These are phyloP conservation scores for Mariannaea elegans DNA, from an alignment of 2,329 filamentous ascomycete species.

Conservation along the genomic window DNA sequence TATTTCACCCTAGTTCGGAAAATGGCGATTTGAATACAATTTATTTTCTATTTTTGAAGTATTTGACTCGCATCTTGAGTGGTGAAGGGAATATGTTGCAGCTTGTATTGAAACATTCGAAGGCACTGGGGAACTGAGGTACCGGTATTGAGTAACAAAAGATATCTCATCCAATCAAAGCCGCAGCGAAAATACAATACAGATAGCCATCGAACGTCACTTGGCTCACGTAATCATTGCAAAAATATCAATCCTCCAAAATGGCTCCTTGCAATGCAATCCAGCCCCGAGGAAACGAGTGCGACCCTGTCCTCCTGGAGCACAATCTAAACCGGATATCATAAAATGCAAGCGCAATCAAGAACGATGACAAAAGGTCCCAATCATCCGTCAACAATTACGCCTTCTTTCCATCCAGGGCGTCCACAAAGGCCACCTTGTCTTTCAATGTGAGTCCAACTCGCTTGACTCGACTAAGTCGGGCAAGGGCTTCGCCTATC, in stretches of 20 bases:
- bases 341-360: neutral
- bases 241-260: conserved; percentile 19
- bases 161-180: no score
- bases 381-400: conserved; percentile 24
- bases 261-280: conserved; percentile 38
- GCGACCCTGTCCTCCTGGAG: neutral
- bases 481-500: conserved; percentile 85
- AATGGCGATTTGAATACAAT: conserved; percentile 40
- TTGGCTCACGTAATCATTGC: neutral
- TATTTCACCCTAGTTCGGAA: conserved; percentile 37
- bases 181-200: no score
- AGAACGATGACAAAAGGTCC: neutral
- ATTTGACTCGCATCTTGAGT: no score
- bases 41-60: neutral
- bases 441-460: conserved; percentile 85
- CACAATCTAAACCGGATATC: conserved; percentile 9
- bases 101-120: no score
- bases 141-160: no score
- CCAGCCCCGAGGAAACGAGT: conserved; percentile 5
- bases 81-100: no score
- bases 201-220: no score
- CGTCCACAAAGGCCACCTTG: conserved; percentile 82
- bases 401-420: conserved; percentile 60
- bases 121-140: no score
- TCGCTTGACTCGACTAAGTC: conserved; percentile 86